Evolutionary conservation across 352 stramenopile genomes (phyloP).

Genomic region (Pilasporangium apinafurcum): DNA sequence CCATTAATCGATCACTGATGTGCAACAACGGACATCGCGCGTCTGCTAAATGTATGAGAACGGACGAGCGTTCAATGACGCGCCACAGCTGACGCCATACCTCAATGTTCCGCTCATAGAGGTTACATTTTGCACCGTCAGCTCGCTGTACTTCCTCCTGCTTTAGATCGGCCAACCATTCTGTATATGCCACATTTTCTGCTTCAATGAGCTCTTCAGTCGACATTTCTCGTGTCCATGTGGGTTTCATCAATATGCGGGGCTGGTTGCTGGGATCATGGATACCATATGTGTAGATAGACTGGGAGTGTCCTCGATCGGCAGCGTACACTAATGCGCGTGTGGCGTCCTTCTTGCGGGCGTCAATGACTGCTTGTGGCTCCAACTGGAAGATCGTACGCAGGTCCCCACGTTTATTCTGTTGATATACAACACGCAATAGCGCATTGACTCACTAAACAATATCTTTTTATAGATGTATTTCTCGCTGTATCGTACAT

Average conservation of each 20-base stretch:
- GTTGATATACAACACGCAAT: background rate
- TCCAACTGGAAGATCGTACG: conserved; percentile 69
- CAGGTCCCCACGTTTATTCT: conserved; percentile 41
- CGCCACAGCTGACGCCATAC: conserved; percentile 82
- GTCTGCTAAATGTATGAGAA: conserved; percentile 75
- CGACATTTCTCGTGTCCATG: conserved; percentile 61
- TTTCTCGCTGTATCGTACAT: too few relatives aligned
- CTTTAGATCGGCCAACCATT: conserved; percentile 43
- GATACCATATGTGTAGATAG: conserved; percentile 65
- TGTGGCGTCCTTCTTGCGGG: conserved; percentile 66
- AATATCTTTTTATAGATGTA: too few relatives aligned
- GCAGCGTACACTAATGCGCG: conserved; percentile 44
- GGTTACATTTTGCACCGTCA: conserved; percentile 25
- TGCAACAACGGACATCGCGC: conserved; percentile 65
- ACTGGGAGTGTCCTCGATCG: conserved; percentile 60
- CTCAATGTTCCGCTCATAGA: conserved; percentile 78
- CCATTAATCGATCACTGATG: conserved; percentile 59
- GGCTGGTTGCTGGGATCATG: conserved; percentile 52
- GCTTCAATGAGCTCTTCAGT: conserved; percentile 45
- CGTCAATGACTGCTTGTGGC: conserved; percentile 42
- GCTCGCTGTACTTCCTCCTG: conserved; percentile 5
- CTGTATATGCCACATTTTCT: conserved; percentile 47
- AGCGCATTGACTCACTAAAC: background rate
- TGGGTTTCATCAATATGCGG: conserved; percentile 52
- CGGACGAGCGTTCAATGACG: conserved; percentile 66